These are phyloP conservation scores for Cajanus cajan DNA, from an alignment of 306 rosid species.

Conservation along the genomic window DNA sequence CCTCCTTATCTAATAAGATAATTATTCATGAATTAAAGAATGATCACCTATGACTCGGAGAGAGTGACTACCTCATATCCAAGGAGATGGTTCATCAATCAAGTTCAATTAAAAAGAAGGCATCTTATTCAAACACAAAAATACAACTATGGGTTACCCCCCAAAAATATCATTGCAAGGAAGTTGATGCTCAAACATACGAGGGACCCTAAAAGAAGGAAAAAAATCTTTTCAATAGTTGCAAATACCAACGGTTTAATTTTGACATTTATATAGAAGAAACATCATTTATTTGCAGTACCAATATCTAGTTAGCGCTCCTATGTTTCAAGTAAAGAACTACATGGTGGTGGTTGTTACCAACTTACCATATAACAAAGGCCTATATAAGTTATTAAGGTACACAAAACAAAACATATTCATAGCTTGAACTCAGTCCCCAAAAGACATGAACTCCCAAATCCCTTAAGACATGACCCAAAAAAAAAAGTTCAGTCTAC, in stretches of 20 bases:
- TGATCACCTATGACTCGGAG: not conserved
- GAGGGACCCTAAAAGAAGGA: not conserved
- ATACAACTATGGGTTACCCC: not conserved
- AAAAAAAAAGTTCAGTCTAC: not conserved
- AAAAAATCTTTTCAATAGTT: no score
- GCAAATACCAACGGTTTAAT: no score
- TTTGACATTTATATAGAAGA: no score
- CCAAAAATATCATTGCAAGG: no score
- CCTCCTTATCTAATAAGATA: not conserved
- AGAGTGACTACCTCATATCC: not conserved
- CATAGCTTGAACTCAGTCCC: not conserved
- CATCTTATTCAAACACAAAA: not conserved
- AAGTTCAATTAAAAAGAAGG: conserved; percentile 2
- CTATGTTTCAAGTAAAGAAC: not conserved
- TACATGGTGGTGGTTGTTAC: no score
- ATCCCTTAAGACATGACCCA: not conserved
- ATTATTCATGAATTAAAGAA: not conserved
- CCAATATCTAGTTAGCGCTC: not conserved
- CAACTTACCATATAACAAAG: not conserved
- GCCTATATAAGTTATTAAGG: no score
- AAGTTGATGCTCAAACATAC: no score
- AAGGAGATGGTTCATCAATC: not conserved
- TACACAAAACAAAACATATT: not conserved
- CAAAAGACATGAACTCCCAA: not conserved
- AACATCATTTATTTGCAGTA: no score